Evolutionary conservation across 2,329 filamentous ascomycete genomes (phyloP).

Genomic region (Arthrinium phaeospermum): DNA sequence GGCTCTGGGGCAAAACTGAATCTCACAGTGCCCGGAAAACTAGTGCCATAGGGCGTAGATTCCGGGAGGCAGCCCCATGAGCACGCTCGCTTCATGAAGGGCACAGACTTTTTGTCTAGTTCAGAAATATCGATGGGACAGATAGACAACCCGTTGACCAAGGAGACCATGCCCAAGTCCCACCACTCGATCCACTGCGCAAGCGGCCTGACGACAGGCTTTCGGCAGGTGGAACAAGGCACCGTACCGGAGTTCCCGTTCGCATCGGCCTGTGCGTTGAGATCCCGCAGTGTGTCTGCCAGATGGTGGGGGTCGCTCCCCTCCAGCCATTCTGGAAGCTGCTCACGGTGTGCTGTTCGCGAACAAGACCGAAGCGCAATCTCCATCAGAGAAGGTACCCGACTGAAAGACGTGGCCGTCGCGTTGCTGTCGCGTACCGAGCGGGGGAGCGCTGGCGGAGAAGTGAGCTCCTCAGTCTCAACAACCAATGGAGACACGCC

Average conservation of each 20-base stretch:
- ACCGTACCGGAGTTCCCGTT: constrained; percentile 50
- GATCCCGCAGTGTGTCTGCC: constrained; percentile 45
- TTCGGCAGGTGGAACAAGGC: constrained; percentile 58
- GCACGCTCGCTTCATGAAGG: constrained; percentile 19
- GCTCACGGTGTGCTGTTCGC: constrained; percentile 46
- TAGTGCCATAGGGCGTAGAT: neutral
- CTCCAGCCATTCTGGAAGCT: constrained; percentile 51
- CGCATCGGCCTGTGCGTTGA: constrained; percentile 47
- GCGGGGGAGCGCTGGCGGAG: constrained; percentile 25
- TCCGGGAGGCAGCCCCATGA: constrained; percentile 6
- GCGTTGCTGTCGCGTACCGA: constrained; percentile 19
- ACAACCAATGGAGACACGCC: constrained; percentile 22
- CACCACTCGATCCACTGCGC: constrained; percentile 70
- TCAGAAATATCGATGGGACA: neutral
- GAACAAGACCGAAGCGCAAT: constrained; percentile 54
- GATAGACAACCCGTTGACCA: neutral
- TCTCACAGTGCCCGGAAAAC: neutral
- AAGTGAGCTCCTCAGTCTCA: constrained; percentile 32
- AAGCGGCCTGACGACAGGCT: constrained; percentile 54
- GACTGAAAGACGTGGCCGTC: constrained; percentile 31
- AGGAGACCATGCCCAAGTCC: constrained; percentile 34
- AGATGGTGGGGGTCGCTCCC: constrained; percentile 47
- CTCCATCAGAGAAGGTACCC: constrained; percentile 58
- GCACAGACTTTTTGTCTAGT: neutral
- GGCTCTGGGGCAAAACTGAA: neutral